A percentile compares a stretch with the other conserved stretches of the same genome.
Conservation (phyloP, 2,329 filamentous ascomycete genomes). For the Pseudocercospora cruenta region DNA sequence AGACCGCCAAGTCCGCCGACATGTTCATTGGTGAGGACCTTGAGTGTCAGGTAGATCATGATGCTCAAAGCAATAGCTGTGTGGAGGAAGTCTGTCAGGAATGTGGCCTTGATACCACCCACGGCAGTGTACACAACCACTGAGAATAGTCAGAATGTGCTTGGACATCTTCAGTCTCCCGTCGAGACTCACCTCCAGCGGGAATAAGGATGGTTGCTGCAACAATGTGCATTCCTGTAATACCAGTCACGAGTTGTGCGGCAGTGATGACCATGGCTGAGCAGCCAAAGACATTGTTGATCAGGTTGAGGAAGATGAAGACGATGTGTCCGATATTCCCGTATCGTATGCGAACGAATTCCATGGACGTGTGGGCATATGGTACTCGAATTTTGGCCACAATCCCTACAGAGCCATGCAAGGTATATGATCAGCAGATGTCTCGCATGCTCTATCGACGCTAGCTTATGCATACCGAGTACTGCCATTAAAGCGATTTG, state of each 20-base stretch:
- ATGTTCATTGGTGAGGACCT: slow-evolving; percentile 47
- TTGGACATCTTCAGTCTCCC: neutral
- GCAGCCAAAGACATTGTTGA: slow-evolving; percentile 45
- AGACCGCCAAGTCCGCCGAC: slow-evolving; percentile 49
- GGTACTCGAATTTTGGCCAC: slow-evolving; percentile 55
- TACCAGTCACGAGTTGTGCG: slow-evolving; percentile 33
- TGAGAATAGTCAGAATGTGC: slow-evolving; percentile 24
- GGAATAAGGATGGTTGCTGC: slow-evolving; percentile 52
- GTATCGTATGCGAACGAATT: slow-evolving; percentile 51
- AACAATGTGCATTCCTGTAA: slow-evolving; percentile 53
- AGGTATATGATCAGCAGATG: neutral
- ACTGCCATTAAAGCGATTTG: slow-evolving; percentile 57
- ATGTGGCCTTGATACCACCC: slow-evolving; percentile 54
- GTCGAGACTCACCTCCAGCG: slow-evolving; percentile 45
- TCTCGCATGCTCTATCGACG: neutral
- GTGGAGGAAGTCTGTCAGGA: slow-evolving; percentile 54
- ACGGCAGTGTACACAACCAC: slow-evolving; percentile 54
- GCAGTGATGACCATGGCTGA: slow-evolving; percentile 36
- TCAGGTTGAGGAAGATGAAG: slow-evolving; percentile 34
- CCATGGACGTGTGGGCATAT: slow-evolving; percentile 56
- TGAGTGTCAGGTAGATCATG: slow-evolving; percentile 53
- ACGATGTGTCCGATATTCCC: slow-evolving; percentile 32
- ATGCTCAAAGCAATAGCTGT: slow-evolving; percentile 53
- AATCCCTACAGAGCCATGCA: slow-evolving; percentile 37
- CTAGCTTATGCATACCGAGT: slow-evolving; percentile 36